phyloP scores from a whole-genome alignment of 176 grass and related monocot species.

The Oryza punctata region DNA sequence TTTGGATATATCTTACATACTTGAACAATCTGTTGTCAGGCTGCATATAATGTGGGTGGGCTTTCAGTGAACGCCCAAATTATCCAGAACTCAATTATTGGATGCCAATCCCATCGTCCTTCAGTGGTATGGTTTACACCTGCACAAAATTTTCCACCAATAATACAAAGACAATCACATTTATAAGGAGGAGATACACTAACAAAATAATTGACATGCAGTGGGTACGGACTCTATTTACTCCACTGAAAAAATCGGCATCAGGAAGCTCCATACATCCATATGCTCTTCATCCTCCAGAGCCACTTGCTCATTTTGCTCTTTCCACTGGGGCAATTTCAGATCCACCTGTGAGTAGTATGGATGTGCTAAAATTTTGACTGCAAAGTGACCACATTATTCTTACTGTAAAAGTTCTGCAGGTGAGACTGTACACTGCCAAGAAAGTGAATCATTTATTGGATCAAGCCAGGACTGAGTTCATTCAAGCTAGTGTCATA shows the following conservation, averaged over 20 bases:
- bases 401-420: conserved; percentile 34
- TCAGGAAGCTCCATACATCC: conserved; percentile 62
- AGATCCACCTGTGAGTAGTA: conserved; percentile 75
- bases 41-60: conserved; percentile 89
- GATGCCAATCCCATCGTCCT: conserved; percentile 87
- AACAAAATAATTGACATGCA: conserved; percentile 42
- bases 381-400: background rate
- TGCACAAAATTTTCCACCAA: conserved; percentile 18
- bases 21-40: conserved; percentile 57
- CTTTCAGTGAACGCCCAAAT: conserved; percentile 79
- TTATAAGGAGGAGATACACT: background rate
- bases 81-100: conserved; percentile 91
- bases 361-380: conserved; percentile 16
- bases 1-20: conserved; percentile 24
- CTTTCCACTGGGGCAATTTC: conserved; percentile 90
- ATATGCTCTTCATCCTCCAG: conserved; percentile 57
- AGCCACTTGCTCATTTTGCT: conserved; percentile 85
- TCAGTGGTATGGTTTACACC: conserved; percentile 57
- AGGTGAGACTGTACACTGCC: conserved; percentile 86
- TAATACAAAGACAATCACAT: conserved; percentile 5
- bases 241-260: conserved; percentile 44
- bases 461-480: conserved; percentile 73
- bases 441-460: conserved; percentile 74
- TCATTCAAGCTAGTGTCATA: conserved; percentile 68
- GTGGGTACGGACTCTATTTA: conserved; percentile 69